Percentiles rank a stretch among this genome's conserved stretches.
phyloP scores from a whole-genome alignment of 2,329 filamentous ascomycete genomes.

The Aspergillus sp. region DNA sequence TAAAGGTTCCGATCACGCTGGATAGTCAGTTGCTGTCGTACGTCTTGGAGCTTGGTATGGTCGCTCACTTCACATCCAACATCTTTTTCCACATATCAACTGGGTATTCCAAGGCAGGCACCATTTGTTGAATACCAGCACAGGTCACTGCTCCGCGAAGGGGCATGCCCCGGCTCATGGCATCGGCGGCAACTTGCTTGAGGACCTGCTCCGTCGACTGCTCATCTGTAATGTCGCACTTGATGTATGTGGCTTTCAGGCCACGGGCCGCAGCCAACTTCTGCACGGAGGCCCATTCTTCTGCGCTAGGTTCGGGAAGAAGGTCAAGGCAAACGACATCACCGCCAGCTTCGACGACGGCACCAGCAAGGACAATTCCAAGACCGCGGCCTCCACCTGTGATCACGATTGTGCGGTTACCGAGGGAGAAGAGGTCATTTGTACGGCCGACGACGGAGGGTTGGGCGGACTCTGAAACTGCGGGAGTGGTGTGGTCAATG shows the following conservation, averaged over 20 bases:
- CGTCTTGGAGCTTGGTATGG: too few species aligned
- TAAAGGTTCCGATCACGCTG: constrained; percentile 40
- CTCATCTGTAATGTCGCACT: constrained; percentile 54
- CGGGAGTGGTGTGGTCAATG: constrained; percentile 24
- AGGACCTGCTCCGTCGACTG: constrained; percentile 38
- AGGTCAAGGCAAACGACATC: constrained; percentile 54
- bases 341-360: constrained; percentile 54
- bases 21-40: background rate
- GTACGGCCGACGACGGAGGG: constrained; percentile 31
- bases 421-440: constrained; percentile 49
- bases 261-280: constrained; percentile 43
- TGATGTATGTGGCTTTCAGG: constrained; percentile 44
- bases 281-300: constrained; percentile 47
- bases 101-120: constrained; percentile 51
- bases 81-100: constrained; percentile 39
- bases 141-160: constrained; percentile 44
- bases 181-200: constrained; percentile 38
- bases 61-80: constrained; percentile 36
- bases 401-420: constrained; percentile 44
- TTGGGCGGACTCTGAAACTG: constrained; percentile 34
- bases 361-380: constrained; percentile 53
- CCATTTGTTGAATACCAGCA: constrained; percentile 54
- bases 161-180: constrained; percentile 22
- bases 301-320: constrained; percentile 33
- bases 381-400: constrained; percentile 57